phyloP scores from a whole-genome alignment of 805 yeast species.

The Kuraishia cidri region DNA sequence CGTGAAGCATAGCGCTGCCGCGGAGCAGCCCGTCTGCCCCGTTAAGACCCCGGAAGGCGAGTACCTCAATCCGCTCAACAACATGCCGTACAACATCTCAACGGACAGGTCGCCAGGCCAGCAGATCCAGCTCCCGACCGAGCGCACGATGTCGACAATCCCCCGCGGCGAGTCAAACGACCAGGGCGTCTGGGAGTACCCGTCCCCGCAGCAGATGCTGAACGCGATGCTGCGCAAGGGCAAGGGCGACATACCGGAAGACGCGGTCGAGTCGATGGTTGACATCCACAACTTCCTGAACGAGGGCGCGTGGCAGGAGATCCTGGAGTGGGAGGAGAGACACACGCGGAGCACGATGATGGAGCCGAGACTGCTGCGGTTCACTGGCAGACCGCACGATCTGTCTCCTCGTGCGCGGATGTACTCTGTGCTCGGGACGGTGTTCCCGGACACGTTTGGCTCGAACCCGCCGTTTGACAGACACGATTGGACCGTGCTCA shows the following conservation, averaged over 20 bases:
- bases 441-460: slow-evolving; percentile 67
- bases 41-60: slow-evolving; percentile 15
- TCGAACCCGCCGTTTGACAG: slow-evolving; percentile 91
- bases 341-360: slow-evolving; percentile 44
- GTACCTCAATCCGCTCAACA: slow-evolving; percentile 70
- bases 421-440: slow-evolving; percentile 53
- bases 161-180: slow-evolving; percentile 66
- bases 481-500: slow-evolving; percentile 95
- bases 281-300: slow-evolving; percentile 92
- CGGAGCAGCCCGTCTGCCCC: slow-evolving; percentile 5
- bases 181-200: slow-evolving; percentile 94
- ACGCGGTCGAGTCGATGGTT: slow-evolving; percentile 95
- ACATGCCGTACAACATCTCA: slow-evolving; percentile 75
- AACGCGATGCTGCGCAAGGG: slow-evolving; percentile 96
- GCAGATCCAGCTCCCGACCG: slow-evolving; percentile 67
- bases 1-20: slow-evolving; percentile 18
- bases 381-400: slow-evolving; percentile 89
- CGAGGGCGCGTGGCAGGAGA: slow-evolving; percentile 97
- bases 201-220: slow-evolving; percentile 98
- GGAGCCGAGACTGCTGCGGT: slow-evolving; percentile 72
- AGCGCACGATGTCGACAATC: slow-evolving; percentile 74
- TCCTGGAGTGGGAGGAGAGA: slow-evolving; percentile 81
- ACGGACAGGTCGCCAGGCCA: slow-evolving; percentile 73
- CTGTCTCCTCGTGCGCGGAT: slow-evolving; percentile 77
- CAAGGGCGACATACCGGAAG: slow-evolving; percentile 85